Percentiles rank a stretch among this genome's conserved stretches.
Evolutionary conservation across 176 grass and related monocot genomes (phyloP).

Genomic region (Triticum timopheevii): DNA sequence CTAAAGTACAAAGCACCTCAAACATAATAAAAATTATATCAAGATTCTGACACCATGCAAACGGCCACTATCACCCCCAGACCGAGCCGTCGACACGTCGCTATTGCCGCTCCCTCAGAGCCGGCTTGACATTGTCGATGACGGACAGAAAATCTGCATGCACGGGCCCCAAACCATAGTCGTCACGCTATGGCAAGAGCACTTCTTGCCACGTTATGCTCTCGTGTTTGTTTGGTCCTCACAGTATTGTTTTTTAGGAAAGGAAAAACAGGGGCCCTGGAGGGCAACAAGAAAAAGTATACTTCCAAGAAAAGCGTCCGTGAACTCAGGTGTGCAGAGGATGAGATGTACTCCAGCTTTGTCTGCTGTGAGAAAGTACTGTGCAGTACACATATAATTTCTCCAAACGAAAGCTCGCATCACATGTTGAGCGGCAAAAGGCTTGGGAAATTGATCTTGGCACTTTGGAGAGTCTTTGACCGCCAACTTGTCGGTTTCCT

Average conservation of each 20-base stretch:
- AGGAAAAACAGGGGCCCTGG: too few species aligned
- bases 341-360: conserved; percentile 26
- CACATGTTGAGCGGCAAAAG: conserved; percentile 21
- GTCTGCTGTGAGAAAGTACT: not conserved
- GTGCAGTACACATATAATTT: not conserved
- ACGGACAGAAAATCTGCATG: too few species aligned
- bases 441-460: conserved; percentile 5
- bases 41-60: too few species aligned
- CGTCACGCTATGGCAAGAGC: too few species aligned
- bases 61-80: too few species aligned
- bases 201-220: not conserved
- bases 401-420: conserved; percentile 3
- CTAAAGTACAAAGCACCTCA: too few species aligned
- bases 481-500: not conserved
- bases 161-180: too few species aligned
- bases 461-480: not conserved
- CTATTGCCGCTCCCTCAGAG: too few species aligned
- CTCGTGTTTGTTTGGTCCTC: not conserved
- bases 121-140: too few species aligned
- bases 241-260: too few species aligned
- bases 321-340: conserved; percentile 22
- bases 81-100: too few species aligned
- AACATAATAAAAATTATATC: too few species aligned
- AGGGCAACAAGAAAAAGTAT: conserved; percentile 7
- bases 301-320: conserved; percentile 19